Evolutionary conservation across 106 monocot genomes (phyloP).

Genomic region (Platanthera guangdongensis): DNA sequence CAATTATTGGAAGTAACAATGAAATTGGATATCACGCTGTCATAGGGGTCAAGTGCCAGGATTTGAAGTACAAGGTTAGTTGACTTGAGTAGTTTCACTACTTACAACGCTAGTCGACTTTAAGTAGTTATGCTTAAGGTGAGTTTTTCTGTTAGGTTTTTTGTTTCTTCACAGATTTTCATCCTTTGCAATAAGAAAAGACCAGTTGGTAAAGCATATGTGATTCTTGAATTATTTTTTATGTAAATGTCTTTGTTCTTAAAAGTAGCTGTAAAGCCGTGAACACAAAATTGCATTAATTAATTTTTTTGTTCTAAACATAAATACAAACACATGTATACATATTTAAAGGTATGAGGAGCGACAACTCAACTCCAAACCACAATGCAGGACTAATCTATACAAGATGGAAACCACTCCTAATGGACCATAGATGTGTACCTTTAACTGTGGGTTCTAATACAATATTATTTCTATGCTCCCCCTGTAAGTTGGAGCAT

Average conservation of each 20-base stretch:
- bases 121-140: neutral
- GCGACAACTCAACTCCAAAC: too few relatives aligned
- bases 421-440: too few relatives aligned
- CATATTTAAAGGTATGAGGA: too few relatives aligned
- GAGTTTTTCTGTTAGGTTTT: neutral
- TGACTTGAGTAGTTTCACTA: neutral
- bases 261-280: neutral
- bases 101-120: constrained; percentile 43
- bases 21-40: constrained; percentile 75
- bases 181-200: neutral
- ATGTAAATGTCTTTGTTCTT: neutral
- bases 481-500: too few relatives aligned
- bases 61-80: constrained; percentile 83
- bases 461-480: too few relatives aligned
- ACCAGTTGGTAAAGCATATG: neutral
- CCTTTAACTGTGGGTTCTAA: too few relatives aligned
- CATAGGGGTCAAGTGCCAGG: constrained; percentile 84
- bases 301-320: too few relatives aligned
- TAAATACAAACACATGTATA: too few relatives aligned
- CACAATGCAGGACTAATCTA: too few relatives aligned
- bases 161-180: neutral
- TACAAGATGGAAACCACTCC: too few relatives aligned
- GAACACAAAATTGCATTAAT: too few relatives aligned
- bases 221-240: neutral
- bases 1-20: constrained; percentile 75